Percentiles rank a stretch among this genome's conserved stretches.
Evolutionary conservation across 1,284 basidiomycete species (phyloP).

Genomic region (Testicularia cyperi): DNA sequence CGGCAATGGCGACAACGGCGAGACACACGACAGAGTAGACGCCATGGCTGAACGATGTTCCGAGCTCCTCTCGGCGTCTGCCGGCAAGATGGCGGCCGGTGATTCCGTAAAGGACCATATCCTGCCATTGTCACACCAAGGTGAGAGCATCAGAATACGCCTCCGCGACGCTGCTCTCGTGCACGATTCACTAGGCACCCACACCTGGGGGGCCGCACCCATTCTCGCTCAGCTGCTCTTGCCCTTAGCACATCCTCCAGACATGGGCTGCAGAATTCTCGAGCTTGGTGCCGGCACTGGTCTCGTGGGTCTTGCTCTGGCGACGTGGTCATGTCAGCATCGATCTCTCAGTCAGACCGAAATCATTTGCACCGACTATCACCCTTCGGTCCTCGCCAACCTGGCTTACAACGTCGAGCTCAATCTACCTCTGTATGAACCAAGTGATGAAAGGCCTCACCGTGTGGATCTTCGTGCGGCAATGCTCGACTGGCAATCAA

Average conservation of each 20-base stretch:
- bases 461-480: too few relatives aligned
- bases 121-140: slow-evolving; percentile 10
- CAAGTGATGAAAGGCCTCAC: too few relatives aligned
- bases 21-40: too few relatives aligned
- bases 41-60: slow-evolving; percentile 17
- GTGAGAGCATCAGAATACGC: slow-evolving; percentile 9
- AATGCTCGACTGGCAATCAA: slow-evolving; percentile 50
- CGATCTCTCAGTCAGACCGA: background rate
- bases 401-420: slow-evolving; percentile 33
- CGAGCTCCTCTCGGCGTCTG: slow-evolving; percentile 31
- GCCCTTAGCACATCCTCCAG: background rate
- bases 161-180: slow-evolving; percentile 42
- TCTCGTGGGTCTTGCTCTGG: slow-evolving; percentile 44
- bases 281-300: slow-evolving; percentile 58
- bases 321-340: slow-evolving; percentile 8
- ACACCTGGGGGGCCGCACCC: slow-evolving; percentile 55
- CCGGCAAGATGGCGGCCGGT: slow-evolving; percentile 38
- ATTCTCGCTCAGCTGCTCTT: slow-evolving; percentile 45
- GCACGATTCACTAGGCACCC: slow-evolving; percentile 48
- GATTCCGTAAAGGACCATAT: slow-evolving; percentile 20
- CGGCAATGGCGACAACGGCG: too few relatives aligned
- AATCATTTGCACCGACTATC: slow-evolving; percentile 45
- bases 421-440: too few relatives aligned
- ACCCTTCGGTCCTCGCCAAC: slow-evolving; percentile 49
- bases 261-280: slow-evolving; percentile 19